These are phyloP conservation scores for Rasamsonia emersonii DNA, from an alignment of 2,329 filamentous ascomycete species.

Conservation along the genomic window DNA sequence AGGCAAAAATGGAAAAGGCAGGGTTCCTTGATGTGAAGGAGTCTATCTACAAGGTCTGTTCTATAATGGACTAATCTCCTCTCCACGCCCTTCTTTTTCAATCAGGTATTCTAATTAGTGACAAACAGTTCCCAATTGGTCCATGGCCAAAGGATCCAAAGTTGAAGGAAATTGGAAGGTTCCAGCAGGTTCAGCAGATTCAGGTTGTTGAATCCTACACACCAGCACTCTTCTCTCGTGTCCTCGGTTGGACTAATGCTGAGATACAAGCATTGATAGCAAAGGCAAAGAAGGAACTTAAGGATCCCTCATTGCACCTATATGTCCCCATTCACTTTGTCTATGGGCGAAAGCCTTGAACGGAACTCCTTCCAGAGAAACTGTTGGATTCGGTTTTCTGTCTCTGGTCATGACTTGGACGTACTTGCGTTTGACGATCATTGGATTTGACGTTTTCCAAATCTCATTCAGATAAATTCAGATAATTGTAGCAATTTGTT, in stretches of 20 bases:
- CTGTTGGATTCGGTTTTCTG: no score
- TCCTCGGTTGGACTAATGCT: conserved; percentile 15
- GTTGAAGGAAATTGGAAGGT: conserved; percentile 12
- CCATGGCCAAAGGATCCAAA: no score
- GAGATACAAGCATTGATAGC: conserved; percentile 13
- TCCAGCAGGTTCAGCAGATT: conserved; percentile 2
- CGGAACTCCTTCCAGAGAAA: no score
- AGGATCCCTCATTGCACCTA: conserved; percentile 9
- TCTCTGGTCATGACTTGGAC: no score
- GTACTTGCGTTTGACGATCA: no score
- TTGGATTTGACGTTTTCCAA: no score
- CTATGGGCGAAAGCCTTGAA: conserved; percentile 11
- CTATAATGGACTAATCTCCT: not conserved
- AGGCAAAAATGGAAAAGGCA: not conserved
- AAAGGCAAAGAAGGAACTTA: conserved; percentile 11
- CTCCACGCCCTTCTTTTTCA: no score
- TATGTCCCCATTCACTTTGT: conserved; percentile 11
- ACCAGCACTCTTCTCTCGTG: conserved; percentile 11
- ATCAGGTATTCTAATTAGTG: no score
- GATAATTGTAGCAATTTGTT: no score
- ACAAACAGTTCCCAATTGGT: conserved; percentile 8
- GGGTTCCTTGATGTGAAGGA: not conserved
- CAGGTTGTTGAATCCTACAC: conserved; percentile 11
- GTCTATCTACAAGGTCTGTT: not conserved
- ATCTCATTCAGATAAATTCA: no score